These are phyloP conservation scores for Byssothecium circinans DNA, from an alignment of 2,329 filamentous ascomycete genomes.

Conservation along the genomic window DNA sequence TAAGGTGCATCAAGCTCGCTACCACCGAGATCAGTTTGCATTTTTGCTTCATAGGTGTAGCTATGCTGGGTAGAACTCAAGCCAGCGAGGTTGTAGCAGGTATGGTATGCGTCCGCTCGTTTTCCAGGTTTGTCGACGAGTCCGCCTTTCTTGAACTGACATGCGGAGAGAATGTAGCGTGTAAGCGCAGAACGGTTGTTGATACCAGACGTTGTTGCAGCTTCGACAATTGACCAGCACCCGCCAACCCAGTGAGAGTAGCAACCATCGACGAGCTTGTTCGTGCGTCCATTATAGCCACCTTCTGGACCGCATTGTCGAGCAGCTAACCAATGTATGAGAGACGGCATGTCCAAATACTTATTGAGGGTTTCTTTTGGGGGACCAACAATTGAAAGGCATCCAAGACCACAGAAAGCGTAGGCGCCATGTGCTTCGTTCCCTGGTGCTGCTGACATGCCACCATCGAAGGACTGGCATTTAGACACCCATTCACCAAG, in stretches of 20 bases:
- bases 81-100: conserved; percentile 86
- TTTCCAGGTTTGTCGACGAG: conserved; percentile 92
- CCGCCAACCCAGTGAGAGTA: conserved; percentile 98
- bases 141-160: conserved; percentile 78
- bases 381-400: conserved; percentile 80
- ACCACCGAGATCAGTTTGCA: conserved; percentile 32
- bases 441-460: conserved; percentile 81
- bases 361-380: conserved; percentile 73
- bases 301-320: conserved; percentile 90
- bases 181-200: conserved; percentile 85
- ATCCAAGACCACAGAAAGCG: conserved; percentile 90
- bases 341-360: conserved; percentile 74
- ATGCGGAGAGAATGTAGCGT: conserved; percentile 87
- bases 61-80: conserved; percentile 78
- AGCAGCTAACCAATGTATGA: conserved; percentile 86
- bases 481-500: conserved; percentile 77
- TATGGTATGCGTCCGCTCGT: conserved; percentile 86
- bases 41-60: conserved; percentile 51
- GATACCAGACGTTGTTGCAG: conserved; percentile 60
- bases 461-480: conserved; percentile 96
- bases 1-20: conserved; percentile 44
- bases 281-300: conserved; percentile 89
- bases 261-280: conserved; percentile 97
- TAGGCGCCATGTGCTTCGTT: conserved; percentile 96
- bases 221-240: conserved; percentile 90